A percentile compares a stretch with the other conserved stretches of the same genome.
Conservation (phyloP, 2,329 filamentous ascomycete species). For the Xylariaceae sp. region DNA sequence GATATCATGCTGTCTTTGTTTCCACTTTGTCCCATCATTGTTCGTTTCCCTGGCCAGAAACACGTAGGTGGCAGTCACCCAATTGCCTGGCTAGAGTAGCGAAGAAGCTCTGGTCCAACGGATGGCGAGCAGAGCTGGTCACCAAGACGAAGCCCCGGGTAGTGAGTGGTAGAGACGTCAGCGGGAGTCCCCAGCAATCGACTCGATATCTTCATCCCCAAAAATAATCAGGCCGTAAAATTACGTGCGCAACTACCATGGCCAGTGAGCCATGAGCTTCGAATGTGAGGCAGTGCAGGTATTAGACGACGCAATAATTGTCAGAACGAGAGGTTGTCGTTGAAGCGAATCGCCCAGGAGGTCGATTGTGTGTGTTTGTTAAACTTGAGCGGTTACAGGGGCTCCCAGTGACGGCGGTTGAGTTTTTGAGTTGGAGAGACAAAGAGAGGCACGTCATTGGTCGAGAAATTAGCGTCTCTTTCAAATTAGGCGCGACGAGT, state of each 20-base stretch:
- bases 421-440: slow-evolving; percentile 19
- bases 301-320: slow-evolving; percentile 25
- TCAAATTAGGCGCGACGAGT: slow-evolving; percentile 36
- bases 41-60: slow-evolving; percentile 11
- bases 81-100: slow-evolving; percentile 18
- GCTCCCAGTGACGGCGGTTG: slow-evolving; percentile 37
- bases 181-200: slow-evolving; percentile 19
- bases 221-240: slow-evolving; percentile 14
- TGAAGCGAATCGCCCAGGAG: slow-evolving; percentile 34
- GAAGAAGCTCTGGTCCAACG: slow-evolving; percentile 31
- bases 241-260: not conserved
- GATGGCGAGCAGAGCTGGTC: slow-evolving; percentile 27
- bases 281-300: slow-evolving; percentile 37
- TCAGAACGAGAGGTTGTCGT: slow-evolving; percentile 38
- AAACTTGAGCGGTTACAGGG: slow-evolving; percentile 31
- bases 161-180: no score
- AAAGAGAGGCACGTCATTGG: slow-evolving; percentile 24
- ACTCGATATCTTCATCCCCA: slow-evolving; percentile 28
- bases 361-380: slow-evolving; percentile 8
- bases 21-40: slow-evolving; percentile 30
- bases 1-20: slow-evolving; percentile 31
- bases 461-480: slow-evolving; percentile 7
- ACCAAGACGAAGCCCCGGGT: slow-evolving; percentile 25
- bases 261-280: not conserved
- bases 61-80: slow-evolving; percentile 16